Evolutionary conservation across 306 rosid species (phyloP).

Genomic region (Fragaria vesca): DNA sequence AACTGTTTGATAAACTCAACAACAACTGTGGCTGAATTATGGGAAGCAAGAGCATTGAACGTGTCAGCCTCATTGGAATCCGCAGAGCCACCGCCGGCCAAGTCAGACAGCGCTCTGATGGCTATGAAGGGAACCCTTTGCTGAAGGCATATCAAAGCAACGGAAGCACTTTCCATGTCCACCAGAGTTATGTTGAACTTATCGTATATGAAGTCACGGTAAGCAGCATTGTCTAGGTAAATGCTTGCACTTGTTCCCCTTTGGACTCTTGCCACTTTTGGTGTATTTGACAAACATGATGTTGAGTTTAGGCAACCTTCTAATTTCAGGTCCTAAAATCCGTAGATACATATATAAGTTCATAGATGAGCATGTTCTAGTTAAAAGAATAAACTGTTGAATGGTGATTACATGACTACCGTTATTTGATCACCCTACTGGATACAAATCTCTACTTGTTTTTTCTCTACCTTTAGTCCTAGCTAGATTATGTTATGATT

Average conservation of each 20-base stretch:
- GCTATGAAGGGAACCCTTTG: constrained; percentile 24
- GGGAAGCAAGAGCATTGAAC: neutral
- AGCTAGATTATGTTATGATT: too few species aligned
- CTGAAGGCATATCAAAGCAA: constrained; percentile 29
- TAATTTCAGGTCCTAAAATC: constrained; percentile 13
- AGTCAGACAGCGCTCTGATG: constrained; percentile 1
- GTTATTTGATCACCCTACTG: neutral
- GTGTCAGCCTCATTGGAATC: neutral
- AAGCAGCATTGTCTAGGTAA: constrained; percentile 35
- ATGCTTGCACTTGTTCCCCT: constrained; percentile 50
- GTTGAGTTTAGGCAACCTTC: constrained; percentile 41
- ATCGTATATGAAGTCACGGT: constrained; percentile 35
- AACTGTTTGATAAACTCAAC: constrained; percentile 13
- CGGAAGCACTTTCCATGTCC: constrained; percentile 53
- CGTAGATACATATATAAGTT: neutral
- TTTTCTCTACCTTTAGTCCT: neutral
- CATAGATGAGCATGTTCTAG: neutral
- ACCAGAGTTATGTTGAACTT: constrained; percentile 44
- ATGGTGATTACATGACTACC: too few species aligned
- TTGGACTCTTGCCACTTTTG: constrained; percentile 35
- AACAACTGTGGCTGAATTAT: constrained; percentile 7
- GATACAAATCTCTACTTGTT: neutral
- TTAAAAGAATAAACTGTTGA: too few species aligned
- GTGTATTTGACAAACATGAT: constrained; percentile 40
- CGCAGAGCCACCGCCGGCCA: neutral